Base-by-base conservation (phyloP, 1,139 yeast genomes). In the Waltiozyma sp. region DNA sequence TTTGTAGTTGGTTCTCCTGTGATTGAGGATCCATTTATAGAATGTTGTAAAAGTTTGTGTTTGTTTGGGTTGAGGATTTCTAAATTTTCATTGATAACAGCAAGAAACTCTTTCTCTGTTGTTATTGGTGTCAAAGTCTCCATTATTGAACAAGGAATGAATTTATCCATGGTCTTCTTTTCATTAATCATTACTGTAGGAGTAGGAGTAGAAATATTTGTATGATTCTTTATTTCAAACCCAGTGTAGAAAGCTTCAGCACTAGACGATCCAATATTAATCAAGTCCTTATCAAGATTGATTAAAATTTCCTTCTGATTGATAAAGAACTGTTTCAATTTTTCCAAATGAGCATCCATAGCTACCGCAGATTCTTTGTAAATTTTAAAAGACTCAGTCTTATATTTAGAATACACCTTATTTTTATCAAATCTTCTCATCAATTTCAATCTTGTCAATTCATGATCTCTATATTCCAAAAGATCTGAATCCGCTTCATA, bases 401-500 rank as follows among this genome's bases (percentile, higher is more conserved):
- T 44, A 41, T 52, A 63, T 6, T 46, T 46, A 14, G 49, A 49
- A 24, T 58, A 33, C n/a, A 55, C 53, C 26, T 55, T 49, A 28
- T 57, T 53, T 31, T 56, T 51, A 28, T 46, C 46, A 43, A 56
- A 62, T 9, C 50, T 42, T 28, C 54, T 47, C 50, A 49, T 48
- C 6, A 52, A 40, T 38, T 57, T 54, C 21, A 59, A 45, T 37
- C 62, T 48, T 9, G 54, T 41, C 6, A 63, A 38, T 39, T 61
- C 64, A 40, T 47, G 58, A 41, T 63, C 68, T 38, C 62, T 48
- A 28, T 42, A 43, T 42, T 64, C 68, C 4, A 47, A 41, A 36
- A 61, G 38, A 47, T 64, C 67, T 28, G 50, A 49, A 18, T 49
- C 53, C 1, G 35, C 15, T 19, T 55, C 55, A 28, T 28, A 39